Evolutionary conservation across 2,329 filamentous ascomycete species (phyloP), one percentile per base, ranked within the genome.

Genomic region (Fonsecaea multimorphosa): DNA sequence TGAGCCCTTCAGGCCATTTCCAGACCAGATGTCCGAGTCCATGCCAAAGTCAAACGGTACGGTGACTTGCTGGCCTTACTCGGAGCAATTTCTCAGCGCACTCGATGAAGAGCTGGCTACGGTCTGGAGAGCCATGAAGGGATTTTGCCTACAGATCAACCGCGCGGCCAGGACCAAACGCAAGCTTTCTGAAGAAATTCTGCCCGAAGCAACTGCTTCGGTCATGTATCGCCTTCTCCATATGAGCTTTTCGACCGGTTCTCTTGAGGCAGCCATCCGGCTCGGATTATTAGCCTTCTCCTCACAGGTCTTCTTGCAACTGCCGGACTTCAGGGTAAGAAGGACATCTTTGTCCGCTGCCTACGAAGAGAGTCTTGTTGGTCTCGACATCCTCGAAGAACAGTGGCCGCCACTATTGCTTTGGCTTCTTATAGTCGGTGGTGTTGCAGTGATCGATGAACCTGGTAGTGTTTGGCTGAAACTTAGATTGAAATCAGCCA

Each of bases 211-310:
- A 29, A 80, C 81, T 77, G 68, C 71, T 0, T 76, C 79, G 16
- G 72, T 78, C 27, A 77, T 78, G 71, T 83, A 82, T 68, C 78
- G 76, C 1, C 73, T 82, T 1, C 70, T 82, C 14, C 58, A 73
- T 27, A 76, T 77, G 73, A 56, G 62, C 7, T 77, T 76, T 57
- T 63, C 70, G 8, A 12, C 24, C 1, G 70, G 68, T 11, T 74
- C 75, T 0, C 49, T 71, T 11, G 69, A 79, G 31, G 78, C 82
- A 66, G 71, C 73, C 0, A 68, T 82, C n/a, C 78, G 79, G 1
- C 73, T 79, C 7, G 79, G 79, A 14, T 71, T 82, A 0, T 66
- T 83, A 1, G 74, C 75, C 11, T 81, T 79, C 58, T 74, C 73
- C 4, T 75, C 71, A 16, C 72, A 73, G 58, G 64, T 79, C 19